These are phyloP conservation scores for Macrolepiota fuliginosa DNA, from an alignment of 768 basidiomycete genomes.

Conservation along the genomic window DNA sequence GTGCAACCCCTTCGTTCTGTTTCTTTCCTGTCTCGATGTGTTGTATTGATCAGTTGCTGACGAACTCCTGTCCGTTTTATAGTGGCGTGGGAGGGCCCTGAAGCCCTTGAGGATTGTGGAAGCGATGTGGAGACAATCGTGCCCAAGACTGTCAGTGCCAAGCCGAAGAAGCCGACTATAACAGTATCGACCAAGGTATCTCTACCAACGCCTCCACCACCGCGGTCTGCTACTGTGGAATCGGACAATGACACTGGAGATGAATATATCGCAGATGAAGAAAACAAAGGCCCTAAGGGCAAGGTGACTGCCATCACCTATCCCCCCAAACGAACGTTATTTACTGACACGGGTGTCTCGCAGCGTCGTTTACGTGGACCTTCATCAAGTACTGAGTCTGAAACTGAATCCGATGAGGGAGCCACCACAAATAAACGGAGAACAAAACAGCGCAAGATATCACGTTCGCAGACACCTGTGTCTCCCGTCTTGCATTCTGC, in stretches of 20 bases:
- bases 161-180: constrained; percentile 24
- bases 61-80: constrained; percentile 15
- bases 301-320: constrained; percentile 37
- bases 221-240: constrained; percentile 32
- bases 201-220: background rate
- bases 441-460: constrained; percentile 22
- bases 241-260: constrained; percentile 64
- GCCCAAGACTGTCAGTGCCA: constrained; percentile 23
- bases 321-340: constrained; percentile 7
- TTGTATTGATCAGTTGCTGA: constrained; percentile 13
- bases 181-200: constrained; percentile 16
- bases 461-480: constrained; percentile 25
- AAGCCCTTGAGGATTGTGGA: constrained; percentile 48
- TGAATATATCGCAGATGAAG: constrained; percentile 59
- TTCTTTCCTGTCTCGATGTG: constrained; percentile 6
- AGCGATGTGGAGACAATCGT: constrained; percentile 24
- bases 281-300: constrained; percentile 30
- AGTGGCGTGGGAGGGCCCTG: constrained; percentile 77
- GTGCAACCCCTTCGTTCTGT: constrained; percentile 10
- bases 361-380: constrained; percentile 5
- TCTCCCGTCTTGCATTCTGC: constrained; percentile 28
- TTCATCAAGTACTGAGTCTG: constrained; percentile 24
- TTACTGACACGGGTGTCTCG: background rate
- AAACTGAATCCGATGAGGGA: constrained; percentile 41
- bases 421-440: constrained; percentile 16